Evolutionary conservation across 257 asterid genomes (phyloP), one percentile per base, ranked within the genome.

Genomic region (Solanum rostratum): DNA sequence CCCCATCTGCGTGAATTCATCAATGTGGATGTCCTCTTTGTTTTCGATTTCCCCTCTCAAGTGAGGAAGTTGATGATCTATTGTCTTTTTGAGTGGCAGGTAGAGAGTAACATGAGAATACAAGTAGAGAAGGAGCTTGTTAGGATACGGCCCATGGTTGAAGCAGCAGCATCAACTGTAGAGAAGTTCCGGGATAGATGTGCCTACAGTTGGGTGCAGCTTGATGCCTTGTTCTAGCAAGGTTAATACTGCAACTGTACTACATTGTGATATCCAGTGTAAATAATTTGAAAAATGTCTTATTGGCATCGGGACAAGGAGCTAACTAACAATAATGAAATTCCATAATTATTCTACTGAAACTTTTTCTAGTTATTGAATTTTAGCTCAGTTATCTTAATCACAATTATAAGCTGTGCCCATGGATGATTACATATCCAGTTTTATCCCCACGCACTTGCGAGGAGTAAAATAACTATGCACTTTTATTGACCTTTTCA

Each of bases 201-300:
- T 43, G 94, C 98, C 24, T 95, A 91, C 76, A 98, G 97, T 6
- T 93, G 99, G 98, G 92, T 97, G 83, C 93, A 94, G 89, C 87
- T 97, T 84, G 83, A 90, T 7, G 97, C 94, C 74, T 50, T 91
- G 14, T 84, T 95, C 62, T 95, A 90, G 89, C 27, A 9, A 63
- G 45, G 39, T 22, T 43, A 68, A 63, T 22, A 29, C 41, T 53
- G 39, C 27, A 30, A n/a, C 27, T 59, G n/a, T 45, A 27, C 53
- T 41, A 5, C 60, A 50, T 78, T 78, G 63, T 78, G 7, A 27
- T 49, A 10, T 49, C 45, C 7, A 16, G 43, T 46, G 62, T 76
- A 50, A 50, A 78, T 78, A 24, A 10, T 49, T 33, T 15, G 62
- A 49, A 76, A 76, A 76, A 49, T 76, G 82, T 76, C 5, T 76